Conservation (phyloP, 345 rosid species). For the Bruguiera parviflora region DNA sequence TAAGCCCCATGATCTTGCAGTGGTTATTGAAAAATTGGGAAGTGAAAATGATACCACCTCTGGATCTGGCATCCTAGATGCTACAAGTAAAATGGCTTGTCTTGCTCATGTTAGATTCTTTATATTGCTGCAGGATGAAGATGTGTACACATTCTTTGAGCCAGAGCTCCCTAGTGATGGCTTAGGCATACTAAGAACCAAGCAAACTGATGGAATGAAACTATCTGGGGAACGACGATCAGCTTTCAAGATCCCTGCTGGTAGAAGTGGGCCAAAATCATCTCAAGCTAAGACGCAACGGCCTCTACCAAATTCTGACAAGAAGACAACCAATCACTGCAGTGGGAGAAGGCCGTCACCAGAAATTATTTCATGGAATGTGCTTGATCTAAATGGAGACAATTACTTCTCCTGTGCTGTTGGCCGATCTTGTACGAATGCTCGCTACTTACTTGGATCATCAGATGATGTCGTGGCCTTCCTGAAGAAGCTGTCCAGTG, state of each 20-base stretch:
- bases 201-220: slow-evolving; percentile 58
- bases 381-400: slow-evolving; percentile 95
- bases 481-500: slow-evolving; percentile 55
- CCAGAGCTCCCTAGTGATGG: slow-evolving; percentile 83
- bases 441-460: slow-evolving; percentile 67
- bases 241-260: slow-evolving; percentile 50
- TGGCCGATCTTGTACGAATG: slow-evolving; percentile 74
- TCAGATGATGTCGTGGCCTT: slow-evolving; percentile 81
- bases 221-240: slow-evolving; percentile 56
- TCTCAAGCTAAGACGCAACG: slow-evolving; percentile 54
- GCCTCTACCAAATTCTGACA: slow-evolving; percentile 50
- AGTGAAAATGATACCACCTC: no score
- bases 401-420: slow-evolving; percentile 97
- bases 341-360: slow-evolving; percentile 50
- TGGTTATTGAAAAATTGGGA: no score
- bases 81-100: no score
- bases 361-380: slow-evolving; percentile 87
- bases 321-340: slow-evolving; percentile 37
- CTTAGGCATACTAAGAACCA: slow-evolving; percentile 47
- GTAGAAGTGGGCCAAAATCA: slow-evolving; percentile 68
- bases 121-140: slow-evolving; percentile 71
- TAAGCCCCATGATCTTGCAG: no score
- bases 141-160: slow-evolving; percentile 91
- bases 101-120: background rate
- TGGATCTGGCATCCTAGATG: no score